These are phyloP conservation scores for Metschnikowia rubicola DNA, from an alignment of 805 yeast genomes.

Conservation along the genomic window DNA sequence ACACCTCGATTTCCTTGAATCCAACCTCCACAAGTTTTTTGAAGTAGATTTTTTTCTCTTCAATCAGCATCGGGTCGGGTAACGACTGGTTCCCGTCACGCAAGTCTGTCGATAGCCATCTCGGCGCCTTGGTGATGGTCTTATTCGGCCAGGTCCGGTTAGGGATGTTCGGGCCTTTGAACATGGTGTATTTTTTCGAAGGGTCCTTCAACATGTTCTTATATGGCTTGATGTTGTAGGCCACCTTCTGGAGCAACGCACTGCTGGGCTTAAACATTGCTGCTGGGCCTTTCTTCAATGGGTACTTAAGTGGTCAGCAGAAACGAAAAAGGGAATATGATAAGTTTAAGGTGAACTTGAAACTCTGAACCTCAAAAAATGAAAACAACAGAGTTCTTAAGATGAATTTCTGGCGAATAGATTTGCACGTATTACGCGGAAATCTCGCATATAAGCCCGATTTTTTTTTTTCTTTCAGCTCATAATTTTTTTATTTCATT, in stretches of 20 bases:
- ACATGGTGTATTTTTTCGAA: conserved; percentile 56
- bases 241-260: conserved; percentile 25
- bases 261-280: conserved; percentile 26
- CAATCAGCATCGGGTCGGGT: conserved; percentile 79
- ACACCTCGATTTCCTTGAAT: conserved; percentile 76
- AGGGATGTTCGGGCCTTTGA: conserved; percentile 51
- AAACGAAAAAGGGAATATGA: no score
- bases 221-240: conserved; percentile 21
- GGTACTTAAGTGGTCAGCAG: no score
- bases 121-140: conserved; percentile 64
- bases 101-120: conserved; percentile 77
- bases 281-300: neutral
- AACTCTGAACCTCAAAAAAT: no score
- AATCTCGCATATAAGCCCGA: no score
- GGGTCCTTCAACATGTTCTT: conserved; percentile 66
- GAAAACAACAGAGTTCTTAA: no score
- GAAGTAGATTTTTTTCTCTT: conserved; percentile 71
- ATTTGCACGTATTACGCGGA: no score
- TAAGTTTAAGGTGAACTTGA: no score
- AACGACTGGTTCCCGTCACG: conserved; percentile 81
- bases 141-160: conserved; percentile 73
- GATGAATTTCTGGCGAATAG: no score
- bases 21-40: conserved; percentile 70
- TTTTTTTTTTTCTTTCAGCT: no score
- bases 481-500: no score